Evolutionary conservation across 1,284 basidiomycete genomes (phyloP).

Genomic region (Lentinus polychrous): DNA sequence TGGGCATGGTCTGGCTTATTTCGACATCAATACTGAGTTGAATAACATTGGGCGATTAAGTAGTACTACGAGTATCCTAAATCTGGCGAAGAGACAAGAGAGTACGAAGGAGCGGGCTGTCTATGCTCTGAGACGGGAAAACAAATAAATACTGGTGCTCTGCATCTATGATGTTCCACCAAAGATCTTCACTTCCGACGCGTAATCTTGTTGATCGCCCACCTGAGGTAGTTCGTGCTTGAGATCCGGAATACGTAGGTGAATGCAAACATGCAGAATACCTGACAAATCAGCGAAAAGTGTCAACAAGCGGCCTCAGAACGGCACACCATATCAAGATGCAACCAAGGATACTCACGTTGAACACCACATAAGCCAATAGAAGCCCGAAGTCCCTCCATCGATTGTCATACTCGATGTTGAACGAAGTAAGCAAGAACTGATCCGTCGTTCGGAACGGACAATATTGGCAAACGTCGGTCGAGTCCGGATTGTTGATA

Average conservation of each 20-base stretch:
- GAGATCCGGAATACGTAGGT: conserved; percentile 30
- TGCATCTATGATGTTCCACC: no score
- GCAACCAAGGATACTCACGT: conserved; percentile 31
- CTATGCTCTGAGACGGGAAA: no score
- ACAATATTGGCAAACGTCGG: conserved; percentile 50
- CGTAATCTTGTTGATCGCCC: not conserved
- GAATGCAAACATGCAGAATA: conserved; percentile 22
- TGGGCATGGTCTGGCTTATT: no score
- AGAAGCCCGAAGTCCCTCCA: conserved; percentile 65
- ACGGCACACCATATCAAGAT: not conserved
- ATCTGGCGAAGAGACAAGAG: no score
- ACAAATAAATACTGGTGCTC: no score
- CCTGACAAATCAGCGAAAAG: conserved; percentile 19
- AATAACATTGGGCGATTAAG: no score
- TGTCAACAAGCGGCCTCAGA: not conserved
- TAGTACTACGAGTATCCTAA: no score
- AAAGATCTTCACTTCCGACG: not conserved
- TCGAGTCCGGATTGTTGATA: conserved; percentile 51
- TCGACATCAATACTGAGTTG: no score
- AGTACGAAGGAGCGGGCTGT: no score
- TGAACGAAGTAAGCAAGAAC: conserved; percentile 45
- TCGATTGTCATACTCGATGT: conserved; percentile 45
- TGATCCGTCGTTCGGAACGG: conserved; percentile 43
- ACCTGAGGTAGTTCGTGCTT: not conserved
- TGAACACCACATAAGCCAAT: conserved; percentile 57